A percentile compares a stretch with the other conserved stretches of the same genome.
These are phyloP conservation scores for Stellera chamaejasme DNA, from an alignment of 345 rosid genomes.

Conservation along the genomic window DNA sequence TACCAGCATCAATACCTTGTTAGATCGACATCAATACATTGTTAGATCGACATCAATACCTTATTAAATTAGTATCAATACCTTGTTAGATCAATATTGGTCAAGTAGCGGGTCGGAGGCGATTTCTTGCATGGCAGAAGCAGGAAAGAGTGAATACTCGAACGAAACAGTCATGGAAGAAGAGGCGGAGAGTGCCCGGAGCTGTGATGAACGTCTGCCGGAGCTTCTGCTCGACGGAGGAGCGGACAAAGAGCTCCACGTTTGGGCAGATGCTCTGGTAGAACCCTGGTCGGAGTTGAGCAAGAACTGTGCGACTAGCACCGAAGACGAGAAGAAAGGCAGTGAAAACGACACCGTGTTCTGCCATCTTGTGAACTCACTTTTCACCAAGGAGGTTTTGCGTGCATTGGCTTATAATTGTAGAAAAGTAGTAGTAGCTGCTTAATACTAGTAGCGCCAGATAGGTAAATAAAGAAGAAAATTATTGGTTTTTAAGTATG, in stretches of 20 bases:
- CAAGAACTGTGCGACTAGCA: slow-evolving; percentile 24
- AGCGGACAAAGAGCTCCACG: slow-evolving; percentile 45
- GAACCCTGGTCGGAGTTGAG: slow-evolving; percentile 31
- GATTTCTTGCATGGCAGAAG: neutral
- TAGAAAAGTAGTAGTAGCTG: no score
- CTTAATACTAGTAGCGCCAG: no score
- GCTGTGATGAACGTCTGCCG: slow-evolving; percentile 57
- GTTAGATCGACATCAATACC: no score
- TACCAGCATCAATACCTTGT: no score
- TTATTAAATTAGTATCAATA: no score
- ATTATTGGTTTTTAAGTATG: no score
- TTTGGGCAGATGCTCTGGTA: slow-evolving; percentile 45
- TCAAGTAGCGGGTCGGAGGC: no score
- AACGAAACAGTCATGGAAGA: slow-evolving; percentile 62
- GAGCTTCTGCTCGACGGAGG: slow-evolving; percentile 44
- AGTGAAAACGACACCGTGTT: neutral
- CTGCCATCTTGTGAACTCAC: neutral
- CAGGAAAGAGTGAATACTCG: slow-evolving; percentile 19
- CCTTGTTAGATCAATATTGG: no score
- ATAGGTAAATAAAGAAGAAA: no score
- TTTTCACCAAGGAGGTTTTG: neutral
- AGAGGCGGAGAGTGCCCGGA: slow-evolving; percentile 49
- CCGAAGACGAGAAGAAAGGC: slow-evolving; percentile 13
- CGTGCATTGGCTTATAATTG: no score
- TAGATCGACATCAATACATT: no score